Base-by-base conservation (phyloP, 1,284 basidiomycete species). In the Ganoderma multipileum region DNA sequence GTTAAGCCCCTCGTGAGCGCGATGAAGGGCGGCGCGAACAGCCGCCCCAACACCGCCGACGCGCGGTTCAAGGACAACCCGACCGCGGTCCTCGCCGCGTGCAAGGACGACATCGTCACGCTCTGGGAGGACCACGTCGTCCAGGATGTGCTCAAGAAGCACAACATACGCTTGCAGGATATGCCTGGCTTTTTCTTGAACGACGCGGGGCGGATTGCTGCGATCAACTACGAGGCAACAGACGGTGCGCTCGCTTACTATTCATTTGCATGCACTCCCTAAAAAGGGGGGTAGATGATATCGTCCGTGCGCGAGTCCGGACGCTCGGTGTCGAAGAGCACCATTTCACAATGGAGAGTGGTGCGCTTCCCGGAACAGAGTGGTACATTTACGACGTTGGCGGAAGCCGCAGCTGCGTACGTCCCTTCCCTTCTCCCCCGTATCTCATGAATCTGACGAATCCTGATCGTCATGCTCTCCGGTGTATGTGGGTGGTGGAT, bases 341-440 rank as follows among this genome's bases (percentile, higher is more conserved):
- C 71, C 81, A 85, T 14, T 88, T 92, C 71, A 77, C 82, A 18
- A 82, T 87, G 68, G 86, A 90, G 61, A 81, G 80, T 71, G 83
- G 86, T n/a, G 73, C 70, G 36, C 62, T 71, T 38, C 70, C 74
- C 26, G 78, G 80, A 7, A 86, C 86, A 78, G 86, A 89, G 76
- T 90, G 89, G 89, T 82, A 85, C 39, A 87, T 91, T 68, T 91
- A 87, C 77, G 89, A 91, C 70, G 89, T 91, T 55, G 89, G 89
- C 58, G 89, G 89, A 16, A 87, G 85, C 69, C 83, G 87, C 61
- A 87, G 86, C 58, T 79, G 80, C 76, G 87, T 89, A 50, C 61
- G 74, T 75, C 14, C 61, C 50, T 38, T 59, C 36, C 28, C 20
- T 38, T 30, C 7, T 30, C 52, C 20, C 16, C 63, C 47, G 52